Conservation (phyloP, 2,329 filamentous ascomycete species). For the Xylaria sp. region DNA sequence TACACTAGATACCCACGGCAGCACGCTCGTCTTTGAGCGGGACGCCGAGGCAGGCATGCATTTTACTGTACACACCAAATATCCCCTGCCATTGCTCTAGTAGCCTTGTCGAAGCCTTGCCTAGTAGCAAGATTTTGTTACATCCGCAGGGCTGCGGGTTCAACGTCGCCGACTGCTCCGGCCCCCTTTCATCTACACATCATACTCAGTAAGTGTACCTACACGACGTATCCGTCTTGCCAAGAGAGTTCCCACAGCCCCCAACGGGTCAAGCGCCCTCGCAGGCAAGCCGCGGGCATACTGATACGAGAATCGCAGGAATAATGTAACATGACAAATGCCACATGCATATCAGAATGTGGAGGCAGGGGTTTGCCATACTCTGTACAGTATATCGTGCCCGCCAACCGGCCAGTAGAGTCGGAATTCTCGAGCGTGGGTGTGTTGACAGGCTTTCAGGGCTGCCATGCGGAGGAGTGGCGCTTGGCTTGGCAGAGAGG, state of each 20-base stretch:
- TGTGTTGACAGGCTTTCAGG: constrained; percentile 22
- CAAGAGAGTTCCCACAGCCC: constrained; percentile 14
- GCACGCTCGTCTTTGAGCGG: background rate
- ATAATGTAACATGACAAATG: constrained; percentile 41
- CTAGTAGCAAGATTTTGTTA: constrained; percentile 20
- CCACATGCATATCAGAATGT: constrained; percentile 37
- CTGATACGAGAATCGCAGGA: constrained; percentile 37
- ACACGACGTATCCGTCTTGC: background rate
- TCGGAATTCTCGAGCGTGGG: constrained; percentile 8
- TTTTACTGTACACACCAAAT: constrained; percentile 2
- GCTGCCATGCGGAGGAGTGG: constrained; percentile 38
- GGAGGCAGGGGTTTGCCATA: constrained; percentile 28
- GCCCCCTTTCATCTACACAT: constrained; percentile 14
- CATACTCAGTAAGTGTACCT: background rate
- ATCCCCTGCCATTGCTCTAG: constrained; percentile 12
- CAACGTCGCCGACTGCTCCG: constrained; percentile 21
- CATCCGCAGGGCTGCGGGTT: constrained; percentile 30
- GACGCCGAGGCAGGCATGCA: background rate
- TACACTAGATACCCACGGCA: background rate
- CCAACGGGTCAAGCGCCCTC: constrained; percentile 28
- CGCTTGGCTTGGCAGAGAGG: constrained; percentile 32
- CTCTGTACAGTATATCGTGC: constrained; percentile 6
- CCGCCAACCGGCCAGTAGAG: constrained; percentile 30
- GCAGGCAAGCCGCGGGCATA: constrained; percentile 2
- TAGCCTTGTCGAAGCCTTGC: constrained; percentile 24